Evolutionary conservation across 257 asterid species (phyloP).

Genomic region (Nicotiana sylvestris): DNA sequence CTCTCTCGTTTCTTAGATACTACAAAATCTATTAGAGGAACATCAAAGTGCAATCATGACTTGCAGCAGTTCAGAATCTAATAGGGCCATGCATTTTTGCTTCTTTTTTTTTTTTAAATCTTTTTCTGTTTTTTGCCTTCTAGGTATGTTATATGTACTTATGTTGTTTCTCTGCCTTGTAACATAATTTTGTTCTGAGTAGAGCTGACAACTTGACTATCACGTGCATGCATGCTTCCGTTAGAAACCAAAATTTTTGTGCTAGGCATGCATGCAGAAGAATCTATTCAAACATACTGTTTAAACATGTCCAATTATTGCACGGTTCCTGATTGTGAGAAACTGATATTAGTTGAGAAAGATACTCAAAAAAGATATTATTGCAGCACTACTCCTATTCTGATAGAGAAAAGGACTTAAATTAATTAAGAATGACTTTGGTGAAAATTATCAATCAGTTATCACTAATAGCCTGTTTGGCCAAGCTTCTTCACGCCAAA

Average conservation of each 20-base stretch:
- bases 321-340: background rate
- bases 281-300: slow-evolving; percentile 4
- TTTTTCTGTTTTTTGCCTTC: background rate
- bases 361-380: background rate
- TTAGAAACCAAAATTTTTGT: background rate
- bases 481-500: too few relatives aligned
- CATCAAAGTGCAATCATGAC: background rate
- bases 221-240: slow-evolving; percentile 9
- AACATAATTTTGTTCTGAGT: background rate
- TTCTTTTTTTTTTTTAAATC: background rate
- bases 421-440: too few relatives aligned
- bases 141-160: slow-evolving; percentile 3
- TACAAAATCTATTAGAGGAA: slow-evolving; percentile 4
- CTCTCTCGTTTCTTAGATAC: background rate
- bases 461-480: too few relatives aligned
- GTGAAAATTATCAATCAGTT: too few relatives aligned
- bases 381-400: background rate
- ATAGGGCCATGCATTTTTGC: background rate
- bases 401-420: background rate
- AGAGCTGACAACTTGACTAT: slow-evolving; percentile 10
- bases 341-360: background rate
- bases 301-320: background rate
- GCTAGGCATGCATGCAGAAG: background rate
- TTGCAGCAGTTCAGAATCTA: background rate
- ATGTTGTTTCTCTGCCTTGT: slow-evolving; percentile 2